A percentile compares a stretch with the other conserved stretches of the same genome.
phyloP scores from a whole-genome alignment of 495 filamentous ascomycete species.

The Pyronema domesticum region DNA sequence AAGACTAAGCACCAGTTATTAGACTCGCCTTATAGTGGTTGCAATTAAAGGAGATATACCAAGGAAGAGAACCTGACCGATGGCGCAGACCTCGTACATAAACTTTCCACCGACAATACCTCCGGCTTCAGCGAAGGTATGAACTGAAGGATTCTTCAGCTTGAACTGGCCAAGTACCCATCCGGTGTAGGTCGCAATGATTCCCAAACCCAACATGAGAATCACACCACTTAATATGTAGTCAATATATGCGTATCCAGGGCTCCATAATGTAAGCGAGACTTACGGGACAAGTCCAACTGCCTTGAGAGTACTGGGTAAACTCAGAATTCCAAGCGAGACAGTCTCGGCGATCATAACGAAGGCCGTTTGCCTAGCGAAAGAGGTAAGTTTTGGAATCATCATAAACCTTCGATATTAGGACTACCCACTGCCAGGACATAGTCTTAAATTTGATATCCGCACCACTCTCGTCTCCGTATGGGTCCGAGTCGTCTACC shows the following conservation, averaged over 20 bases:
- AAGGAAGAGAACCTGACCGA: slow-evolving; percentile 47
- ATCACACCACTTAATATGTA: slow-evolving; percentile 26
- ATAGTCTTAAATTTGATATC: slow-evolving; percentile 42
- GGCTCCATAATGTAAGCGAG: slow-evolving; percentile 25
- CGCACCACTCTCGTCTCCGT: slow-evolving; percentile 28
- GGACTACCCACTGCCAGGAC: slow-evolving; percentile 32
- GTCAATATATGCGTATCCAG: slow-evolving; percentile 18
- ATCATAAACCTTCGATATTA: background rate
- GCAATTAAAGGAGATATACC: background rate
- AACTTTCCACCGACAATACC: slow-evolving; percentile 43
- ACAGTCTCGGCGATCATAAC: slow-evolving; percentile 49
- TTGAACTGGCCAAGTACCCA: slow-evolving; percentile 68
- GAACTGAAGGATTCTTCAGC: slow-evolving; percentile 47
- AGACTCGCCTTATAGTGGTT: background rate
- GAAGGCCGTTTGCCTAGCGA: slow-evolving; percentile 25
- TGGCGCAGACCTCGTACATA: slow-evolving; percentile 47
- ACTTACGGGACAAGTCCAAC: slow-evolving; percentile 40
- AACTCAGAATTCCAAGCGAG: slow-evolving; percentile 41
- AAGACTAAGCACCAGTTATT: slow-evolving; percentile 30
- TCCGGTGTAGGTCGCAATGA: slow-evolving; percentile 57
- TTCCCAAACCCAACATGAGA: slow-evolving; percentile 32
- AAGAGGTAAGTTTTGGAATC: background rate
- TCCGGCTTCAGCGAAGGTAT: slow-evolving; percentile 55
- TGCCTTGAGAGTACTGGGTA: slow-evolving; percentile 36
- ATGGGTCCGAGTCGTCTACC: slow-evolving; percentile 9